phyloP scores from a whole-genome alignment of 2,329 filamentous ascomycete species.

The Beauveria pseudobassiana region DNA sequence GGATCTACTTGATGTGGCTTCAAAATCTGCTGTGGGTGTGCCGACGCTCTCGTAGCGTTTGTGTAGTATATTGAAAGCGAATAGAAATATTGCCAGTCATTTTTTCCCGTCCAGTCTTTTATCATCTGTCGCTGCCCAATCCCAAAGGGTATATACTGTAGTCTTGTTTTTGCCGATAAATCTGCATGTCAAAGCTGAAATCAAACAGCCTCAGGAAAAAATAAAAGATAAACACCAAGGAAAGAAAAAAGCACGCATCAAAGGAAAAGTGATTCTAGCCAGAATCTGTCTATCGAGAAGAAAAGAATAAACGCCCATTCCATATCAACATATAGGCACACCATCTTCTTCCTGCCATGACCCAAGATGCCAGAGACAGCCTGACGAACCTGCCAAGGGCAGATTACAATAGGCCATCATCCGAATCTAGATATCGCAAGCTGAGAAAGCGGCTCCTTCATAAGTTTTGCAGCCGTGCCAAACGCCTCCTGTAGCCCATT shows the following conservation, averaged over 20 bases:
- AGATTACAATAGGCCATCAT: background rate
- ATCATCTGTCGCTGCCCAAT: background rate
- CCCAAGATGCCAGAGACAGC: background rate
- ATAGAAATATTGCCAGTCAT: background rate
- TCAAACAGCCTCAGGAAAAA: background rate
- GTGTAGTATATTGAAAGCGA: background rate
- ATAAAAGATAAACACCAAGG: background rate
- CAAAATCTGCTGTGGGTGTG: background rate
- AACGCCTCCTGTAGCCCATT: background rate
- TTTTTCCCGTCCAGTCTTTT: background rate
- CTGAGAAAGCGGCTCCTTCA: background rate
- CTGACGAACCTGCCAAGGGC: background rate
- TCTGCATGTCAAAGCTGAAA: background rate
- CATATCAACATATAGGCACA: background rate
- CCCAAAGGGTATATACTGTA: constrained; percentile 5
- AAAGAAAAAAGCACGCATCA: background rate
- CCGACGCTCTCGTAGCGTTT: background rate
- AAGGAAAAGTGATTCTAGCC: constrained; percentile 6
- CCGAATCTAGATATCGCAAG: background rate
- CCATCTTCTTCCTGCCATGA: background rate
- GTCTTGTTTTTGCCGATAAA: background rate
- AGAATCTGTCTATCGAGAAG: constrained; percentile 8
- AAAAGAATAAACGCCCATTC: background rate
- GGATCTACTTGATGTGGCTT: background rate
- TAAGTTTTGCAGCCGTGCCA: background rate